Base-by-base conservation (phyloP, 2,329 filamentous ascomycete species). In the Endothia cerciana region DNA sequence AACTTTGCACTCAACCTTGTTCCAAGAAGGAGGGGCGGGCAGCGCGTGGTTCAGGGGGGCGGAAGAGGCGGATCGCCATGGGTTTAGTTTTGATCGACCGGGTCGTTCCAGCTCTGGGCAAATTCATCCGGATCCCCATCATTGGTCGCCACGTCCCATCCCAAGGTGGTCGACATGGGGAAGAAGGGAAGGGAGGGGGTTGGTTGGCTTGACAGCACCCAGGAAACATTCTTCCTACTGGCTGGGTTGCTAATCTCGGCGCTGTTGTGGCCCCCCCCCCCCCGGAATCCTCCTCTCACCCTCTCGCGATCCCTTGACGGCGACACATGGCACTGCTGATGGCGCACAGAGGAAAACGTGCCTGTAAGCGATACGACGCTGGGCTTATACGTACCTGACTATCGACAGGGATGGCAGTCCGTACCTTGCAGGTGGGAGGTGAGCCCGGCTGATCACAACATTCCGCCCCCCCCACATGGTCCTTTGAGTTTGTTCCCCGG, bases 391-490 rank as follows among this genome's bases (percentile, higher is more conserved):
- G 68, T 63, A 57, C 62, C 66, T 64, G 66, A 57, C 47, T 62
- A 62, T 63, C 63, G 15, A 41, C 66, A 68, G 60, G 63, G 64
- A 60, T 63, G 13, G n/a, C 10, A 3, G 57, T 40, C 67, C 62
- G 69, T 69, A 67, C 69, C 69, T 70, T 70, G 69, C 69, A 70
- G 67, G 30, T 69, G 67, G 58, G 61, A 65, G 62, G 67, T 63
- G 63, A 65, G 57, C 65, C 63, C 47, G 13, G 47, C 47, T 22
- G 47, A 51, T 51, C 47, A 28, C 47, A 51, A 51, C 47, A 36
- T 51, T 11, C 28, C 60, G 63, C 67, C 56, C 63, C 62, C 67
- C 60, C 43, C 63, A 30, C 51, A 33, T 11, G 4, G 10, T 25
- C 6, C 22, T 25, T 28, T 15, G 28, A 36, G 33, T 36, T 36